Percentiles rank a stretch among this genome's conserved stretches.
These are phyloP conservation scores for Radiomyces spectabilis DNA, from an alignment of 192 early-diverging fungal species.

Conservation along the genomic window DNA sequence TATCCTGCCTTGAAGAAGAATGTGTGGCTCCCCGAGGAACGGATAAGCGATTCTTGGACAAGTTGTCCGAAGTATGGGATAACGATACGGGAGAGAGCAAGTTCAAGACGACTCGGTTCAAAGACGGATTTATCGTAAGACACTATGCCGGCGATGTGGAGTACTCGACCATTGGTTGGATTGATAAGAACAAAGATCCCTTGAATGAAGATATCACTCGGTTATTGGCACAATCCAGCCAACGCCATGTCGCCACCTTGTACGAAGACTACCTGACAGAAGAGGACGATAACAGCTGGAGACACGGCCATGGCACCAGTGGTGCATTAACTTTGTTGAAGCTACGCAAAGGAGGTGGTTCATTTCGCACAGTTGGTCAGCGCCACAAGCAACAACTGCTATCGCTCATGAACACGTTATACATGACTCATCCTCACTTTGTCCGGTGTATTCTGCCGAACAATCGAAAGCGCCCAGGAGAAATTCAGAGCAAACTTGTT, in stretches of 20 bases:
- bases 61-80: conserved; percentile 80
- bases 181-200: conserved; percentile 98
- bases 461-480: conserved; percentile 79
- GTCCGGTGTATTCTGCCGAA: conserved; percentile 98
- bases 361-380: conserved; percentile 89
- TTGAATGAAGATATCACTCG: conserved; percentile 92
- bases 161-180: conserved; percentile 84
- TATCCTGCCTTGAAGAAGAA: conserved; percentile 96
- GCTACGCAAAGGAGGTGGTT: conserved; percentile 68
- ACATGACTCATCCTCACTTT: conserved; percentile 93
- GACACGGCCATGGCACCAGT: conserved; percentile 4
- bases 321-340: conserved; percentile 20
- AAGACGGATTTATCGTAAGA: conserved; percentile 80
- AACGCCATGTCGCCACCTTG: conserved; percentile 70
- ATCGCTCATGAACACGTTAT: conserved; percentile 82
- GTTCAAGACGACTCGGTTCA: conserved; percentile 82
- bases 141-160: conserved; percentile 97
- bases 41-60: conserved; percentile 91
- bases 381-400: conserved; percentile 91
- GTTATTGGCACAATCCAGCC: conserved; percentile 73
- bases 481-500: conserved; percentile 76
- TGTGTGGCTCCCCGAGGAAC: conserved; percentile 96
- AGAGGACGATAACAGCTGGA: too few species aligned
- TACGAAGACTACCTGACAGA: conserved; percentile 78
- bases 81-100: conserved; percentile 72